Conservation (phyloP, 306 rosid species). For the Heteromeles arbutifolia region DNA sequence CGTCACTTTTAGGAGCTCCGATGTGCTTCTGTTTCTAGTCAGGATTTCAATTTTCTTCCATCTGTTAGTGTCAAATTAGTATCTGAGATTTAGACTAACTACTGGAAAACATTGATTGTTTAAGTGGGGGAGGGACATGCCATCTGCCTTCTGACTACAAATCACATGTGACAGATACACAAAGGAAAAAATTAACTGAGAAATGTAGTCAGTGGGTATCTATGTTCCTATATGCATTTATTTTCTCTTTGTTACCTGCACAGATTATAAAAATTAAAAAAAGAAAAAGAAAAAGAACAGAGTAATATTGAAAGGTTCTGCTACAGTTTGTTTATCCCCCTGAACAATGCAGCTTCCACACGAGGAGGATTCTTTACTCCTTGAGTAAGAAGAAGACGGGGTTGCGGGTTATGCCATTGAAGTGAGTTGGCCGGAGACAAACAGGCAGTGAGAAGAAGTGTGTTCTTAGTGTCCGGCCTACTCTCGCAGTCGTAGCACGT, state of each 20-base stretch:
- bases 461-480: not conserved
- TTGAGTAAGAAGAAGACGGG: not conserved
- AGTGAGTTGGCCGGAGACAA: not conserved
- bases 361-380: no score
- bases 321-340: not conserved
- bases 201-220: no score
- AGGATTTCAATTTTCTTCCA: not conserved
- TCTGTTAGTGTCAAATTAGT: not conserved
- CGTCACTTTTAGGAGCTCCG: not conserved
- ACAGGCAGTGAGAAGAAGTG: not conserved
- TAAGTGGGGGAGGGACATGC: not conserved
- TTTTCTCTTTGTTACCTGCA: not conserved
- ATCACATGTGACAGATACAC: not conserved
- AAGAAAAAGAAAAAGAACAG: not conserved
- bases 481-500: no score
- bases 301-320: not conserved
- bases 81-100: not conserved
- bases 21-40: not conserved
- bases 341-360: not conserved
- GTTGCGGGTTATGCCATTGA: not conserved
- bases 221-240: no score
- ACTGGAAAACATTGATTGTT: not conserved
- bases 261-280: not conserved
- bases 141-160: not conserved
- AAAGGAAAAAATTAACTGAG: no score